phyloP scores from a whole-genome alignment of 2,329 filamentous ascomycete species.

The Diatrype stigma region DNA sequence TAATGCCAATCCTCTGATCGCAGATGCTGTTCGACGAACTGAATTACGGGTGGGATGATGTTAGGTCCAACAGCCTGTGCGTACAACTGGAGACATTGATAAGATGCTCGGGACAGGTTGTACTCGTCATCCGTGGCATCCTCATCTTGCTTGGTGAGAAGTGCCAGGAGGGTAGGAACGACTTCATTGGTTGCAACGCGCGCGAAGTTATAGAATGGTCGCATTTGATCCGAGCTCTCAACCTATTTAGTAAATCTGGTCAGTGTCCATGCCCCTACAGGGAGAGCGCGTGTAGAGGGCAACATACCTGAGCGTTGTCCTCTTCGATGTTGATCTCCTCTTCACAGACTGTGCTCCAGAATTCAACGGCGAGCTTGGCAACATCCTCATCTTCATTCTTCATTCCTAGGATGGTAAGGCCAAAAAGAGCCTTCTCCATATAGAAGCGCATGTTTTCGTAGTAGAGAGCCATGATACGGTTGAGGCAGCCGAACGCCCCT shows the following conservation, averaged over 20 bases:
- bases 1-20: constrained; percentile 90
- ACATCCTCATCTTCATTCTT: constrained; percentile 97
- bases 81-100: constrained; percentile 95
- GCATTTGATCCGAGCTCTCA: constrained; percentile 77
- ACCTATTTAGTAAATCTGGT: constrained; percentile 31
- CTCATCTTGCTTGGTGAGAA: constrained; percentile 96
- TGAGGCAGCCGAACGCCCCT: constrained; percentile 92
- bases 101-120: constrained; percentile 90
- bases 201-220: constrained; percentile 94
- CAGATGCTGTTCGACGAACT: constrained; percentile 89
- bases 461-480: constrained; percentile 97
- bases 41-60: constrained; percentile 80
- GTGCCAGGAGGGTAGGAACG: constrained; percentile 80
- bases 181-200: constrained; percentile 91
- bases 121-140: constrained; percentile 97
- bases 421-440: constrained; percentile 99
- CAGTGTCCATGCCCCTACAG: background rate
- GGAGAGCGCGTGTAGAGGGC: no score
- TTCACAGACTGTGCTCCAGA: constrained; percentile 99
- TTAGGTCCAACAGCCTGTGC: constrained; percentile 83
- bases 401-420: constrained; percentile 96
- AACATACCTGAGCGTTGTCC: constrained; percentile 75
- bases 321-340: constrained; percentile 98
- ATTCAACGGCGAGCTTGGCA: constrained; percentile 95
- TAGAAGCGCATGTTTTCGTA: constrained; percentile 99